Percentiles rank a stretch among this genome's conserved stretches.
phyloP scores from a whole-genome alignment of 768 basidiomycete species.

The Lentinula raphanica region DNA sequence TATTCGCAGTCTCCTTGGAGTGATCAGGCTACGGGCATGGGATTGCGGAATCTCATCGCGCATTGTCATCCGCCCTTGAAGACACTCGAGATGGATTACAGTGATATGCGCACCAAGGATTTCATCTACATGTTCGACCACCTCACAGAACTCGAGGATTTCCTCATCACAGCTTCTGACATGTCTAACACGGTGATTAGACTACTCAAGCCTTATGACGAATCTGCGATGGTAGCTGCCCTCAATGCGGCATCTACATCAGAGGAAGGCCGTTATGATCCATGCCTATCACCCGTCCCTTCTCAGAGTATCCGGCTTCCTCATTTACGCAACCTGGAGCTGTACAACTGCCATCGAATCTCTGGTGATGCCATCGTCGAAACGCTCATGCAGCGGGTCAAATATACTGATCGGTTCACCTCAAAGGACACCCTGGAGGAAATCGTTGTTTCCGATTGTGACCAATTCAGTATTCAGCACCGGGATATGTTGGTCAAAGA shows the following conservation, averaged over 20 bases:
- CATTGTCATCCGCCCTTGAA: slow-evolving; percentile 60
- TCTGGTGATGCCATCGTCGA: slow-evolving; percentile 54
- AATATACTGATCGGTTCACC: slow-evolving; percentile 28
- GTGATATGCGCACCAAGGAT: slow-evolving; percentile 82
- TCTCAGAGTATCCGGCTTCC: slow-evolving; percentile 43
- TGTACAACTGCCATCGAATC: slow-evolving; percentile 61
- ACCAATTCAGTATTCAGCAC: slow-evolving; percentile 26
- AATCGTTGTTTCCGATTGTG: slow-evolving; percentile 36
- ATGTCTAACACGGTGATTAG: slow-evolving; percentile 71
- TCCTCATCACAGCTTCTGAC: slow-evolving; percentile 74
- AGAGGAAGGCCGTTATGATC: slow-evolving; percentile 14
- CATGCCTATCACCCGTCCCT: slow-evolving; percentile 1
- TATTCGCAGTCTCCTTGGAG: slow-evolving; percentile 74
- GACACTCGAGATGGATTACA: slow-evolving; percentile 72
- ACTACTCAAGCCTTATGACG: slow-evolving; percentile 43
- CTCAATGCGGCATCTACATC: slow-evolving; percentile 10
- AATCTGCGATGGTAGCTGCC: slow-evolving; percentile 6
- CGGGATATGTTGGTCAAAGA: slow-evolving; percentile 21
- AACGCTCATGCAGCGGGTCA: slow-evolving; percentile 43
- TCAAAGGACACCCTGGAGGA: slow-evolving; percentile 25
- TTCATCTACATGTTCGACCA: slow-evolving; percentile 64
- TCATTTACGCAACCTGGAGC: slow-evolving; percentile 41
- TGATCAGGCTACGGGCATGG: slow-evolving; percentile 78
- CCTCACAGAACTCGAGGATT: slow-evolving; percentile 49
- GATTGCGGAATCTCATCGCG: slow-evolving; percentile 57